Base-by-base conservation (phyloP, 129 eudicot species). In the Arctium minus region DNA sequence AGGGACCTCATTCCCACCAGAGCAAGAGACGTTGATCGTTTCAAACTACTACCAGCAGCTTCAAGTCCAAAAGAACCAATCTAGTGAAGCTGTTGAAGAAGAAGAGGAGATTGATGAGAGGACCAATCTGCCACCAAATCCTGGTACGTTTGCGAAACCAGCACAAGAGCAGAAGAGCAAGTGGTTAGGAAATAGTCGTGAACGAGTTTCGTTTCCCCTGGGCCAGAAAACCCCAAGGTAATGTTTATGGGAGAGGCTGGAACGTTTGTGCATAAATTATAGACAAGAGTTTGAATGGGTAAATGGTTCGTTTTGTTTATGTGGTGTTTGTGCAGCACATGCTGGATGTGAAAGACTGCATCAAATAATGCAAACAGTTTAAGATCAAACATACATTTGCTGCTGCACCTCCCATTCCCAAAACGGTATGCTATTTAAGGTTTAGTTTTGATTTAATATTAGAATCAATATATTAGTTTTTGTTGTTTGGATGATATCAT, bases 1-100 rank as follows among this genome's bases (percentile, higher is more conserved):
- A 40, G 22, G 85, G 80, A 35, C 68, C 36, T 12, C 70, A 31
- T 39, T 82, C 36, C 80, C 75, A 42, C 76, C 85, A 31, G 72
- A 65, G 12, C 46, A 2, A 53, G 68, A 82, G 37, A 75, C 75
- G 8, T 46, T 75, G 38, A 42, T 82, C 39, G 73, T 48, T 64
- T 44, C 85, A 31, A 32, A 67, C 68, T 44, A 64, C 74, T 56
- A 56, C 65, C 27, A 56, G 65, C 75, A 17, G 69, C 42, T 12
- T 39, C 31, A 65, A 68, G 10, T 67, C 53, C 37, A 42, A 74
- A 65, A n/a, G 39, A 82, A 65, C 2, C 40, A 12, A 32, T 18
- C 37, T 2, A 42, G 15, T 65, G 64, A 44, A 75, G 40, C 9
- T 30, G 60, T 44, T 44, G 80, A 75, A 75, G 50, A 74, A 44